These are phyloP conservation scores for Sugiyamaella chiloensis DNA, from an alignment of 805 yeast genomes.

Conservation along the genomic window DNA sequence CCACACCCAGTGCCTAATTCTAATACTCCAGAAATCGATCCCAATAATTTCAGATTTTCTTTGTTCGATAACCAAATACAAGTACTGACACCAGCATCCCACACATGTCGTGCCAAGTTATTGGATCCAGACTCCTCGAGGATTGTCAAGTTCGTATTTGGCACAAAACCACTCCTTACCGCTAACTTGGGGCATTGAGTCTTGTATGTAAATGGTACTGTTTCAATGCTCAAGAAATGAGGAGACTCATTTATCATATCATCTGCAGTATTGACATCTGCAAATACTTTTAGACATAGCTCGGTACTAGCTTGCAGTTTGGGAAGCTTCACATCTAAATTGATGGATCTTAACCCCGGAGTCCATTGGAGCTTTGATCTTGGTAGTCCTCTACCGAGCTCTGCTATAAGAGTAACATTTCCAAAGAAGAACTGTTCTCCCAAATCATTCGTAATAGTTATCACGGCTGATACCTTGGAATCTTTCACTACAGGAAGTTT, in stretches of 20 bases:
- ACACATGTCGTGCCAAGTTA: conserved; percentile 42
- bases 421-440: conserved; percentile 42
- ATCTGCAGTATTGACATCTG: neutral
- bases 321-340: conserved; percentile 1
- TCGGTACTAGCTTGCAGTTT: neutral
- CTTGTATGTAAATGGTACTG: conserved; percentile 4
- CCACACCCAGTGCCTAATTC: conserved; percentile 48
- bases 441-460: conserved; percentile 38
- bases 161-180: neutral
- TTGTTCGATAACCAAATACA: conserved; percentile 1
- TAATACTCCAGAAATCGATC: conserved; percentile 25
- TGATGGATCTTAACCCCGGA: conserved; percentile 16
- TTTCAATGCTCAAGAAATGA: conserved; percentile 13
- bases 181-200: neutral
- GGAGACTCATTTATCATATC: conserved; percentile 13
- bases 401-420: conserved; percentile 17
- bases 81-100: conserved; percentile 39
- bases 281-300: neutral
- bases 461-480: conserved; percentile 13
- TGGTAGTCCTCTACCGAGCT: neutral
- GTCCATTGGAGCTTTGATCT: conserved; percentile 13
- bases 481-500: conserved; percentile 29
- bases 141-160: conserved; percentile 17
- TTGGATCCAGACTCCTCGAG: conserved; percentile 39
- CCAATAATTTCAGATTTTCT: neutral